These are phyloP conservation scores for Gossypium davidsonii DNA, from an alignment of 441 rosid species.

Conservation along the genomic window DNA sequence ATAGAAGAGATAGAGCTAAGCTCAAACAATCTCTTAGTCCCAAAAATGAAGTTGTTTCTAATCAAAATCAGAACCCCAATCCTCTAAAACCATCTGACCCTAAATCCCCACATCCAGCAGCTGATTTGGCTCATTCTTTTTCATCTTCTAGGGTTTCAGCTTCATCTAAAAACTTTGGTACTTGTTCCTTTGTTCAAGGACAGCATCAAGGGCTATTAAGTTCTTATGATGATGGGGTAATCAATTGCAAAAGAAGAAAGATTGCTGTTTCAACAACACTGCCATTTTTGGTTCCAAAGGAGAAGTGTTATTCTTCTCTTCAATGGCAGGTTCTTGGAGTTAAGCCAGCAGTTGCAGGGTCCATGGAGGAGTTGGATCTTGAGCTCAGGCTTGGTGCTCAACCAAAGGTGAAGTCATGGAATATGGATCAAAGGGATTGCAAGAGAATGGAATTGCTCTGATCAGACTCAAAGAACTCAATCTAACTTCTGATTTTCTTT, in stretches of 20 bases:
- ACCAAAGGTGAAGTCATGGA: constrained; percentile 5
- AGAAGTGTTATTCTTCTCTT: constrained; percentile 9
- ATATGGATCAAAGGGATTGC: background rate
- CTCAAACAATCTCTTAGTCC: constrained; percentile 39
- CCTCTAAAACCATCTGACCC: background rate
- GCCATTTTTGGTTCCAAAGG: constrained; percentile 21
- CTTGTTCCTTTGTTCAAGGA: constrained; percentile 12
- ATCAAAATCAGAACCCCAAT: constrained; percentile 16
- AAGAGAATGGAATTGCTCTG: background rate
- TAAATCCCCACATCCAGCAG: constrained; percentile 8
- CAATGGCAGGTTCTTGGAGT: constrained; percentile 29
- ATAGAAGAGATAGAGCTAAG: constrained; percentile 60
- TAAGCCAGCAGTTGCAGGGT: constrained; percentile 14
- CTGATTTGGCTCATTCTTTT: constrained; percentile 17
- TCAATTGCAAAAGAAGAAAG: constrained; percentile 27
- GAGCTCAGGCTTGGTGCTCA: constrained; percentile 85
- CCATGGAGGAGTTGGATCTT: constrained; percentile 72
- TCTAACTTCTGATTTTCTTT: background rate
- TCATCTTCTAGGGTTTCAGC: constrained; percentile 35
- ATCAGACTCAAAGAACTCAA: background rate
- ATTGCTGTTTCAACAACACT: constrained; percentile 17
- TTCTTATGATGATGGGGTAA: constrained; percentile 9
- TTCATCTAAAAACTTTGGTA: constrained; percentile 15
- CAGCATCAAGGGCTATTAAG: background rate
- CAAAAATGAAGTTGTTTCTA: constrained; percentile 12